Conservation (phyloP, 352 stramenopile genomes). For the Phytophthora citrophthora region DNA sequence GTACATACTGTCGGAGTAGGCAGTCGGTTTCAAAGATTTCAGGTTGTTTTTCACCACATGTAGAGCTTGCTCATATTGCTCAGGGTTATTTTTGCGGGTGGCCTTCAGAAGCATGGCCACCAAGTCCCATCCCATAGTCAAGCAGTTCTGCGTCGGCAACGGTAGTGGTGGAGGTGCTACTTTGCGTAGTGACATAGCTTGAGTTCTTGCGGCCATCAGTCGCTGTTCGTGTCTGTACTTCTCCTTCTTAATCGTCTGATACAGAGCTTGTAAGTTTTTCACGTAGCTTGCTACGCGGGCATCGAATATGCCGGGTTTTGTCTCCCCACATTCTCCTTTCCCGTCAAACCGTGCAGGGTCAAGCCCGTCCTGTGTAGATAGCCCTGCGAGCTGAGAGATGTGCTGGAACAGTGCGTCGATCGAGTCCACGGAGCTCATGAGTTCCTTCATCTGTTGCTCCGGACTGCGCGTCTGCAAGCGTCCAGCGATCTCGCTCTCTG, state of each 20-base stretch:
- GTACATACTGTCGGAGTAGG: conserved; percentile 87
- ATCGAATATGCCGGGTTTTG: conserved; percentile 63
- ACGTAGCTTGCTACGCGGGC: conserved; percentile 74
- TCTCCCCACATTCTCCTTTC: conserved; percentile 25
- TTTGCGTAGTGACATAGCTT: conserved; percentile 74
- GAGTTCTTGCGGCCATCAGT: conserved; percentile 52
- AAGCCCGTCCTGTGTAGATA: conserved; percentile 25
- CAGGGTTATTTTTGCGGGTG: conserved; percentile 65
- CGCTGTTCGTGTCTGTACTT: conserved; percentile 82
- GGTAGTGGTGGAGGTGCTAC: conserved; percentile 72
- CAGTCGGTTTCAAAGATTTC: conserved; percentile 72
- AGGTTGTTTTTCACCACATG: conserved; percentile 81
- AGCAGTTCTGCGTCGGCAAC: conserved; percentile 83
- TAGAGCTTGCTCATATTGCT: conserved; percentile 73
- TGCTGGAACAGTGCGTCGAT: conserved; percentile 84
- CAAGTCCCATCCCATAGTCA: conserved; percentile 87
- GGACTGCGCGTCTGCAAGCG: conserved; percentile 30
- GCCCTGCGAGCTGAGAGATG: conserved; percentile 67
- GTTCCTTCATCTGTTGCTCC: conserved; percentile 75
- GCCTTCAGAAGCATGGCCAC: conserved; percentile 75
- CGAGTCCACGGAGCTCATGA: conserved; percentile 79
- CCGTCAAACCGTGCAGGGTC: conserved; percentile 12
- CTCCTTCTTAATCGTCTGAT: conserved; percentile 83
- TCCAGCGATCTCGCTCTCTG: conserved; percentile 50
- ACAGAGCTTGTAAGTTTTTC: conserved; percentile 72